A percentile compares a stretch with the other conserved stretches of the same genome.
phyloP scores from a whole-genome alignment of 1,284 basidiomycete species.

The Apiotrichum gamsii region DNA sequence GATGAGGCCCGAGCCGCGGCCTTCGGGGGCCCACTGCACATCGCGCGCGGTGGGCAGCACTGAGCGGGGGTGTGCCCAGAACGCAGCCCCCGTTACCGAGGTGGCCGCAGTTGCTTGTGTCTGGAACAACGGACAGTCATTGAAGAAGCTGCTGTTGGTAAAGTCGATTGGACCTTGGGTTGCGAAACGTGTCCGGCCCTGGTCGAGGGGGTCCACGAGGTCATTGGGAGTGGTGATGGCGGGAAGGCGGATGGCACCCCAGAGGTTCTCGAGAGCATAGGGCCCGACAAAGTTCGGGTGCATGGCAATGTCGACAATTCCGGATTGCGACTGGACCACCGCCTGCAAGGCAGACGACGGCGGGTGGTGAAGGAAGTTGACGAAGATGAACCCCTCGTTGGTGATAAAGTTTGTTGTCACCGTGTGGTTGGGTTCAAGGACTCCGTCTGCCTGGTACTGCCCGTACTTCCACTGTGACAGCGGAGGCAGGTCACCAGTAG shows the following conservation, averaged over 20 bases:
- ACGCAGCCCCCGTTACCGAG: slow-evolving; percentile 28
- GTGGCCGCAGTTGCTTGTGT: slow-evolving; percentile 14
- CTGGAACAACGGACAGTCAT: slow-evolving; percentile 13
- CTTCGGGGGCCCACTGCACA: slow-evolving; percentile 16
- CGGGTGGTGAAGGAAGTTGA: slow-evolving; percentile 41
- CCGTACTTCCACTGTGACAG: neutral
- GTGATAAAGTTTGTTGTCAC: slow-evolving; percentile 38
- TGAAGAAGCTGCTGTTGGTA: slow-evolving; percentile 18
- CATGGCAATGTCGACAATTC: slow-evolving; percentile 33
- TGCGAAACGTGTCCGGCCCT: slow-evolving; percentile 20
- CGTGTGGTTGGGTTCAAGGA: slow-evolving; percentile 6
- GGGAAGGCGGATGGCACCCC: slow-evolving; percentile 34
- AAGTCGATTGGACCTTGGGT: slow-evolving; percentile 26
- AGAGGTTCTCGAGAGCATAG: slow-evolving; percentile 34
- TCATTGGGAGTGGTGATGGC: no score
- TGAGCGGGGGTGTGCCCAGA: slow-evolving; percentile 19
- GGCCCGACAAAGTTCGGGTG: slow-evolving; percentile 44
- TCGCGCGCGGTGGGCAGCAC: slow-evolving; percentile 2
- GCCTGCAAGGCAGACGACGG: slow-evolving; percentile 28
- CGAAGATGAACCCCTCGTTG: slow-evolving; percentile 34
- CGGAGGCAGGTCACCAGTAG: no score
- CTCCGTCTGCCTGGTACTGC: neutral
- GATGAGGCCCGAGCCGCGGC: slow-evolving; percentile 24
- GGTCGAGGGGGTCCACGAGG: slow-evolving; percentile 23
- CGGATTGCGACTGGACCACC: slow-evolving; percentile 27